Evolutionary conservation across 768 basidiomycete genomes (phyloP).

Genomic region (Leccinellum rugosiceps): DNA sequence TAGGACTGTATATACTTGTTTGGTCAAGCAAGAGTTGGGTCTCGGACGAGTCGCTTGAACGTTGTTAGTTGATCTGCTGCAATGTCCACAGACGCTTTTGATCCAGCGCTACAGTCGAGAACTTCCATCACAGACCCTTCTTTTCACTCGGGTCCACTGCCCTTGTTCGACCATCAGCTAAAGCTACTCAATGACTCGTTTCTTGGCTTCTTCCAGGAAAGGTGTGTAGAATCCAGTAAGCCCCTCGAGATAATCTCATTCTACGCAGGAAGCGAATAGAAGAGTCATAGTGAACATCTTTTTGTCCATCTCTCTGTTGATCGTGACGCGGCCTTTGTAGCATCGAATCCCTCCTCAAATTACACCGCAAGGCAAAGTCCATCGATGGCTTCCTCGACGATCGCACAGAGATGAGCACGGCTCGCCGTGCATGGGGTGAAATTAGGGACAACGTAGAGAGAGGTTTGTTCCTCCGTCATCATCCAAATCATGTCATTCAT

Average conservation of each 20-base stretch:
- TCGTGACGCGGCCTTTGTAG: slow-evolving; percentile 36
- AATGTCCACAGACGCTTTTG: slow-evolving; percentile 26
- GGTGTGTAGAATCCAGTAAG: slow-evolving; percentile 42
- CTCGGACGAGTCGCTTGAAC: neutral
- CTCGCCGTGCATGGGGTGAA: slow-evolving; percentile 78
- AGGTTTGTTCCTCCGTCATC: slow-evolving; percentile 41
- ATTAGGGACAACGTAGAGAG: slow-evolving; percentile 82
- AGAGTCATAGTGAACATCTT: slow-evolving; percentile 66
- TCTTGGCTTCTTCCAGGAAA: slow-evolving; percentile 81
- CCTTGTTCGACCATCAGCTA: slow-evolving; percentile 71
- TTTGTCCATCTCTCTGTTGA: neutral
- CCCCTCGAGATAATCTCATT: slow-evolving; percentile 17
- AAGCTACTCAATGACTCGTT: slow-evolving; percentile 68
- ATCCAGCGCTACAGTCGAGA: slow-evolving; percentile 17
- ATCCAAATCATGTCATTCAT: neutral
- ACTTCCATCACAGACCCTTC: slow-evolving; percentile 29
- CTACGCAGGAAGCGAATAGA: slow-evolving; percentile 71
- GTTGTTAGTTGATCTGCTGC: neutral
- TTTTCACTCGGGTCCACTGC: slow-evolving; percentile 50
- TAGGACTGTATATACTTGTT: slow-evolving; percentile 25
- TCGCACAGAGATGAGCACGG: slow-evolving; percentile 58
- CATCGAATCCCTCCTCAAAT: slow-evolving; percentile 66
- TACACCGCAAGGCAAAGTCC: slow-evolving; percentile 69
- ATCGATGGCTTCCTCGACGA: slow-evolving; percentile 74
- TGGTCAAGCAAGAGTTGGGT: slow-evolving; percentile 4